Evolutionary conservation across 129 eudicot species (phyloP), one percentile per base, ranked within the genome.

Genomic region (Artemisia annua): DNA sequence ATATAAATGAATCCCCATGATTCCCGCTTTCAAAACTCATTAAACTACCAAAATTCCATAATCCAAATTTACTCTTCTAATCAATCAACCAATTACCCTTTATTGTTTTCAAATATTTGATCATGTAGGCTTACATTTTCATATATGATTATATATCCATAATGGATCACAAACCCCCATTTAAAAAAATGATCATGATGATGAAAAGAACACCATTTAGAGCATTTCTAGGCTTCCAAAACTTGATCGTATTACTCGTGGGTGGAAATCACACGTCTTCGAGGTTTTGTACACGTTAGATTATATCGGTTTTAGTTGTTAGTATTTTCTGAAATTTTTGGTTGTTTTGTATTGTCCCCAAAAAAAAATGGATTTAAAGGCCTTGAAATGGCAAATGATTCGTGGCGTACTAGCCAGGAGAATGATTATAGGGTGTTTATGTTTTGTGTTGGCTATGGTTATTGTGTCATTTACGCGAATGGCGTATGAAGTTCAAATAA

Each of bases 251-350:
- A 60, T 83, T 94, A 87, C 92, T 94, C 80, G 98, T 94, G 96
- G 98, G 98, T 94, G 98, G 98, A 81, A 94, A 94, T 65, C 98
- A 94, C 97, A 94, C 98, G 66, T 94, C 98, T 63, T 90, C 93
- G 89, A 90, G 97, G 93, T 94, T 94, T 90, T 90, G 97, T 67
- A 86, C 96, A 74, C 98, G 98, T 85, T 94, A 94, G 73, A 30
- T 73, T 26, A 2, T 60, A 3, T 20, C 30, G 65, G 30, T 26
- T 20, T 20, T 35, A 35, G 7, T 60, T n/a, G n/a, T n/a, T 26
- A 60, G 4, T 60, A 12, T 60, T 75, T n/a, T 63, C 61, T 32
- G 30, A 5, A n/a, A 26, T 24, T 32, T 44, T 32, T 44, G 35
- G 59, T 24, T 16, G 16, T 18, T 7, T 56, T 56, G 28, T 20